Conservation (phyloP, 768 basidiomycete species). For the Lentinula boryana region DNA sequence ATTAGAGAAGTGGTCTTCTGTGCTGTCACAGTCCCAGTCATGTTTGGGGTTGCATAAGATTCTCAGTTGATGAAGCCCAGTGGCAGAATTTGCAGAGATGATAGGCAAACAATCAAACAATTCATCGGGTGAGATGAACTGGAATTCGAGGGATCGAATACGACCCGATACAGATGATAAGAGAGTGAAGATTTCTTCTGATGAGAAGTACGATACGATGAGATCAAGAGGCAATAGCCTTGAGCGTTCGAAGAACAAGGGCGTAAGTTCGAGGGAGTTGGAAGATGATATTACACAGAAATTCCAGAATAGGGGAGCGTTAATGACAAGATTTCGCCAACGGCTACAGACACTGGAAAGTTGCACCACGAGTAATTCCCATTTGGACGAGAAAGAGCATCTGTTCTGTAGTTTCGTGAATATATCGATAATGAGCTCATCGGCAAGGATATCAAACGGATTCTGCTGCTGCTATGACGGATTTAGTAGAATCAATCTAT, state of each 20-base stretch:
- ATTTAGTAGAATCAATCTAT: too few species aligned
- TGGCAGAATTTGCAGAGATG: background rate
- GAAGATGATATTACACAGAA: constrained; percentile 13
- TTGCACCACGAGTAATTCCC: constrained; percentile 8
- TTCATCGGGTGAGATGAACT: background rate
- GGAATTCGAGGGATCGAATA: background rate
- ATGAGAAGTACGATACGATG: constrained; percentile 8
- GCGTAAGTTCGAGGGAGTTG: constrained; percentile 8
- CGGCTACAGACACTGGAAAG: constrained; percentile 21
- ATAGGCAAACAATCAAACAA: background rate
- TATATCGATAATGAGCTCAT: constrained; percentile 10
- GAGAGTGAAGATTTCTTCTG: background rate
- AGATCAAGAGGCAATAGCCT: constrained; percentile 15
- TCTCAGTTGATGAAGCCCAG: background rate
- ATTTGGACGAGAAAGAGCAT: background rate
- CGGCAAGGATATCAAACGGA: constrained; percentile 7
- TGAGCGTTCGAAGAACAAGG: constrained; percentile 23
- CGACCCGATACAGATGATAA: background rate
- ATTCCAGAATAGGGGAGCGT: constrained; percentile 24
- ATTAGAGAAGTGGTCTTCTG: background rate
- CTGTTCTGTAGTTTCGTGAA: constrained; percentile 1
- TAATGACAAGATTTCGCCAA: constrained; percentile 20
- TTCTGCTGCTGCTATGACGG: background rate
- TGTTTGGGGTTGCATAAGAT: background rate
- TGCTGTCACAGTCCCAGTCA: background rate